Conservation (phyloP, 2,329 filamentous ascomycete genomes). For the Penicillium brevicompactum region DNA sequence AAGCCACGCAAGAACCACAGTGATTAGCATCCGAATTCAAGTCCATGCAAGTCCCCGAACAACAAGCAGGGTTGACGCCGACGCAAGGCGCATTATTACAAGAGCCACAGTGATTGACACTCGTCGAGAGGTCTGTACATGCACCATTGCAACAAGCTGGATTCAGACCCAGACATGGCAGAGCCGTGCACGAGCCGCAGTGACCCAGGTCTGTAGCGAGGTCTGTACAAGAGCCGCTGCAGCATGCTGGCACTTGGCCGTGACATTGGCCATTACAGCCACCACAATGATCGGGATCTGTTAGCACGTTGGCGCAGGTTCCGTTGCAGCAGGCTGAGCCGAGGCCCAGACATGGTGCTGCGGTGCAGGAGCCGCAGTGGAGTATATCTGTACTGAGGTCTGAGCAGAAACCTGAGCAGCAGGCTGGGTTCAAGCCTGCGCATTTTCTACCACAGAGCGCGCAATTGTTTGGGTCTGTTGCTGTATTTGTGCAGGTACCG, state of each 20-base stretch:
- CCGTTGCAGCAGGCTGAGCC: background rate
- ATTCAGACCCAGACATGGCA: conserved; percentile 7
- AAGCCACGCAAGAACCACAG: conserved; percentile 10
- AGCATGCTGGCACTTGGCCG: background rate
- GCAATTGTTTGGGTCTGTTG: background rate
- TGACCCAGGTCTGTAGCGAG: background rate
- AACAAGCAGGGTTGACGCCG: conserved; percentile 10
- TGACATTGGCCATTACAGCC: background rate
- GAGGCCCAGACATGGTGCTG: background rate
- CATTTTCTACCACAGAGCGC: background rate
- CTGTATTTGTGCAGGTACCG: background rate
- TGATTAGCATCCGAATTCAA: conserved; percentile 3
- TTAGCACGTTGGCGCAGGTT: background rate
- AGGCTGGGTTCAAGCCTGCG: background rate
- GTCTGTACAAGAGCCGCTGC: background rate
- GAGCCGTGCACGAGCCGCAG: background rate
- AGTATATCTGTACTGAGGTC: background rate
- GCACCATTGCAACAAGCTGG: conserved; percentile 10
- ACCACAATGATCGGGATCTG: background rate
- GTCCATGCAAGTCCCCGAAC: conserved; percentile 12
- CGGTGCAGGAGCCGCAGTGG: background rate
- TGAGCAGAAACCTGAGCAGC: background rate
- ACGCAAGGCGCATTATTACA: conserved; percentile 2
- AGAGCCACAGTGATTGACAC: conserved; percentile 3
- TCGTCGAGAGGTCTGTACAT: conserved; percentile 7